Evolutionary conservation across 2,329 filamentous ascomycete species (phyloP).

Genomic region (Ophiostoma perfectum): DNA sequence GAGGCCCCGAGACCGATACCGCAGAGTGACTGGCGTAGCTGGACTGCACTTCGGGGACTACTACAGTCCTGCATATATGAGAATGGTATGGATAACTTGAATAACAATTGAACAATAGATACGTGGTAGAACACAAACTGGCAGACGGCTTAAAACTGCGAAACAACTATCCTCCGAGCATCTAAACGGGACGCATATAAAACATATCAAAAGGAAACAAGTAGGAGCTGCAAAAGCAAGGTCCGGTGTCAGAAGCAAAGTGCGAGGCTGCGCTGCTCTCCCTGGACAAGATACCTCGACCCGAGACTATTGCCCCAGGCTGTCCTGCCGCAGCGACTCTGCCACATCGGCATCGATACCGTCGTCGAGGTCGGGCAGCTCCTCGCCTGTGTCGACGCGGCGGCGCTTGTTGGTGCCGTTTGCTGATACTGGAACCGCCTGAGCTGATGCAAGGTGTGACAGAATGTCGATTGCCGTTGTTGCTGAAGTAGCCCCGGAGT

Average conservation of each 20-base stretch:
- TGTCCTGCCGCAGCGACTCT: slow-evolving; percentile 44
- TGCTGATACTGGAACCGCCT: slow-evolving; percentile 39
- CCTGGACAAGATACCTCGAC: not conserved
- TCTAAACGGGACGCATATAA: not conserved
- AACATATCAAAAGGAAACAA: not conserved
- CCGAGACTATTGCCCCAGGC: not conserved
- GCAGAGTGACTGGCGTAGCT: not conserved
- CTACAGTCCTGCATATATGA: not conserved
- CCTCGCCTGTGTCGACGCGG: slow-evolving; percentile 46
- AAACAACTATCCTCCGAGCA: not conserved
- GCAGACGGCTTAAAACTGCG: not conserved
- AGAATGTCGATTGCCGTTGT: slow-evolving; percentile 4
- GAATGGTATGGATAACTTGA: not conserved
- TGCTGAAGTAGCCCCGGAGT: not conserved
- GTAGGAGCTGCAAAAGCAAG: not conserved
- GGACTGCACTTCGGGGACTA: not conserved
- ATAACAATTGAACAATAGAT: not conserved
- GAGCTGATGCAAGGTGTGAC: slow-evolving; percentile 5
- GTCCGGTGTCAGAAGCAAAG: too few relatives aligned
- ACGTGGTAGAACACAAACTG: not conserved
- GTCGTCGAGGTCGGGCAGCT: slow-evolving; percentile 52
- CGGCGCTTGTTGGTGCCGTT: slow-evolving; percentile 55
- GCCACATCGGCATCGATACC: slow-evolving; percentile 54
- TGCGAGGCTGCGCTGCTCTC: too few relatives aligned
- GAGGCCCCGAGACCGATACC: not conserved